Conservation (phyloP, 306 rosid species). For the Calophaca sinica region DNA sequence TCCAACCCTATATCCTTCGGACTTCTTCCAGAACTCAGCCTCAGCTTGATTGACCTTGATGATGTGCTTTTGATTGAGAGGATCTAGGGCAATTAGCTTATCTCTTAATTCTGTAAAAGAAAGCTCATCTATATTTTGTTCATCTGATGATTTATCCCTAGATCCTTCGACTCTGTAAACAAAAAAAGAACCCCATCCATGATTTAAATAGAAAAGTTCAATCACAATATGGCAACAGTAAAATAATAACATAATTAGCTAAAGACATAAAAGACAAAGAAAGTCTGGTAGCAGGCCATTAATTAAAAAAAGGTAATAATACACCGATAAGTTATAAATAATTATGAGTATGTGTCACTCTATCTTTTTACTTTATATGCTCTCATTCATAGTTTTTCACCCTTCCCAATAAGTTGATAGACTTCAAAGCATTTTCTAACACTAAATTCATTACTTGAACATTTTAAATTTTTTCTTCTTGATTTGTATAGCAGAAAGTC, state of each 20-base stretch:
- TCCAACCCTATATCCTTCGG: slow-evolving; percentile 97
- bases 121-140: slow-evolving; percentile 69
- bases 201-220: slow-evolving; percentile 38
- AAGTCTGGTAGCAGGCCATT: neutral
- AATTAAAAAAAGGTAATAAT: neutral
- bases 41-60: slow-evolving; percentile 87
- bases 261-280: slow-evolving; percentile 28
- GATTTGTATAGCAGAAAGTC: neutral
- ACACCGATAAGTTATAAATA: neutral
- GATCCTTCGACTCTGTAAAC: slow-evolving; percentile 60
- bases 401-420: neutral
- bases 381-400: neutral
- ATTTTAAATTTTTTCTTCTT: neutral
- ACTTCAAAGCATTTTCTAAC: neutral
- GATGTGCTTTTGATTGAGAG: slow-evolving; percentile 83
- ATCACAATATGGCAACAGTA: slow-evolving; percentile 18
- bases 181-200: slow-evolving; percentile 34
- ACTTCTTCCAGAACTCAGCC: slow-evolving; percentile 94
- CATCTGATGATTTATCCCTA: slow-evolving; percentile 53
- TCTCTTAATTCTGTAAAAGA: slow-evolving; percentile 95
- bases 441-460: neutral
- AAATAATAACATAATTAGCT: slow-evolving; percentile 21
- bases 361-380: neutral
- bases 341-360: neutral
- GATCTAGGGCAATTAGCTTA: slow-evolving; percentile 83